A percentile compares a stretch with the other conserved stretches of the same genome.
phyloP scores from a whole-genome alignment of 371 early-diverging fungal species.

The Lichtheimia hyalospora region DNA sequence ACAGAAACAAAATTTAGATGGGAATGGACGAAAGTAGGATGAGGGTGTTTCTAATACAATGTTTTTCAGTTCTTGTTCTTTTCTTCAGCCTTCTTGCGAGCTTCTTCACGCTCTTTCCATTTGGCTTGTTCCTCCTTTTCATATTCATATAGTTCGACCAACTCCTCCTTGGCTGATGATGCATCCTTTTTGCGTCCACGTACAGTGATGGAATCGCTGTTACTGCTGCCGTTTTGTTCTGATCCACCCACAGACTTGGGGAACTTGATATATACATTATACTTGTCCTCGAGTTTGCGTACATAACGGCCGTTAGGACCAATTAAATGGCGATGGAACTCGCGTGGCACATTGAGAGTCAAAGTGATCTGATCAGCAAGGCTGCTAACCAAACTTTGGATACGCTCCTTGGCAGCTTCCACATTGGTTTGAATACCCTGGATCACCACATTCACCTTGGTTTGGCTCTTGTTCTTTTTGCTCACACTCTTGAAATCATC shows the following conservation, averaged over 20 bases:
- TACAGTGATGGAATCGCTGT: conserved; percentile 66
- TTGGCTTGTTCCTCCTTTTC: conserved; percentile 65
- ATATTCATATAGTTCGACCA: conserved; percentile 75
- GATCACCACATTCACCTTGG: conserved; percentile 67
- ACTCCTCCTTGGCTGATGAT: conserved; percentile 70
- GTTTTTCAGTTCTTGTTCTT: conserved; percentile 1
- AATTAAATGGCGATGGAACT: conserved; percentile 75
- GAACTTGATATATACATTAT: conserved; percentile 76
- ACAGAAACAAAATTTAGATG: no score
- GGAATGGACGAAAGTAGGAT: neutral
- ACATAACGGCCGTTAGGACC: conserved; percentile 79
- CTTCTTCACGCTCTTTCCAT: conserved; percentile 41
- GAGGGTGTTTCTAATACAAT: neutral
- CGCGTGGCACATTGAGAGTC: conserved; percentile 61
- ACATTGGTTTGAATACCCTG: conserved; percentile 82
- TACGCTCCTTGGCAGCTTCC: conserved; percentile 70
- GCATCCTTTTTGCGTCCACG: conserved; percentile 78
- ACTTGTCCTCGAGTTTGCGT: conserved; percentile 80
- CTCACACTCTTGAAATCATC: conserved; percentile 23
- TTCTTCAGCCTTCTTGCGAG: conserved; percentile 9
- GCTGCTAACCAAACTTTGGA: conserved; percentile 66
- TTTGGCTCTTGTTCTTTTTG: conserved; percentile 43
- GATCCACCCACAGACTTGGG: conserved; percentile 40
- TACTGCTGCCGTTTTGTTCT: conserved; percentile 31
- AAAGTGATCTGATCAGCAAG: conserved; percentile 74